Conservation (phyloP, 495 filamentous ascomycete species). For the Eremomyces bilateralis region DNA sequence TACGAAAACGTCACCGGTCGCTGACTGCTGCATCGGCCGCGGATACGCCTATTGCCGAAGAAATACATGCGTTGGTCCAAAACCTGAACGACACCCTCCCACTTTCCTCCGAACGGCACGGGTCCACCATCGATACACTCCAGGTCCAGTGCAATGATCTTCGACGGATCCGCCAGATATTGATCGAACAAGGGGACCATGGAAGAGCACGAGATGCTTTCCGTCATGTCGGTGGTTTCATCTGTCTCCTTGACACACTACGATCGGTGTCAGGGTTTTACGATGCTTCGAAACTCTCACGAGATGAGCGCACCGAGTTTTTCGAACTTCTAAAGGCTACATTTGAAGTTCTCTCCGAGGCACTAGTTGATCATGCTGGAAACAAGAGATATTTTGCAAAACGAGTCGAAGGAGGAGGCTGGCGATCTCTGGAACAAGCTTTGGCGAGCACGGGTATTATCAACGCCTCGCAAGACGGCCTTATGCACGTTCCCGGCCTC, state of each 20-base stretch:
- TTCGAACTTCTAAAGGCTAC: constrained; percentile 49
- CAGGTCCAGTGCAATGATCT: constrained; percentile 14
- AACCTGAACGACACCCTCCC: background rate
- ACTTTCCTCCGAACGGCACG: background rate
- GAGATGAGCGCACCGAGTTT: constrained; percentile 35
- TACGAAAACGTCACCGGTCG: constrained; percentile 2
- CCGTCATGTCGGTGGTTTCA: constrained; percentile 61
- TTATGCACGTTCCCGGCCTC: constrained; percentile 30
- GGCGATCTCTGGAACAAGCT: constrained; percentile 49
- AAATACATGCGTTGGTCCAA: constrained; percentile 7
- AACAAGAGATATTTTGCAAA: constrained; percentile 72
- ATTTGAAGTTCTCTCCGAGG: constrained; percentile 50
- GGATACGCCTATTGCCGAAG: background rate
- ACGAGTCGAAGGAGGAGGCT: constrained; percentile 50
- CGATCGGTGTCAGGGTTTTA: constrained; percentile 51
- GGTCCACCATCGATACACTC: constrained; percentile 5
- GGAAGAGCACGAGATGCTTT: constrained; percentile 51
- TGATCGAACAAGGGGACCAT: constrained; percentile 28
- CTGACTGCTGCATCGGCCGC: constrained; percentile 3
- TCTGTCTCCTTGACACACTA: constrained; percentile 44
- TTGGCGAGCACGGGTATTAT: constrained; percentile 38
- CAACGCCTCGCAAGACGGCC: constrained; percentile 15
- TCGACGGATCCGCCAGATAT: constrained; percentile 28
- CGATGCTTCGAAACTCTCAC: constrained; percentile 34
- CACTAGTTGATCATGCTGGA: constrained; percentile 58